Conservation (phyloP, 768 basidiomycete genomes). For the Astraeus odoratus region DNA sequence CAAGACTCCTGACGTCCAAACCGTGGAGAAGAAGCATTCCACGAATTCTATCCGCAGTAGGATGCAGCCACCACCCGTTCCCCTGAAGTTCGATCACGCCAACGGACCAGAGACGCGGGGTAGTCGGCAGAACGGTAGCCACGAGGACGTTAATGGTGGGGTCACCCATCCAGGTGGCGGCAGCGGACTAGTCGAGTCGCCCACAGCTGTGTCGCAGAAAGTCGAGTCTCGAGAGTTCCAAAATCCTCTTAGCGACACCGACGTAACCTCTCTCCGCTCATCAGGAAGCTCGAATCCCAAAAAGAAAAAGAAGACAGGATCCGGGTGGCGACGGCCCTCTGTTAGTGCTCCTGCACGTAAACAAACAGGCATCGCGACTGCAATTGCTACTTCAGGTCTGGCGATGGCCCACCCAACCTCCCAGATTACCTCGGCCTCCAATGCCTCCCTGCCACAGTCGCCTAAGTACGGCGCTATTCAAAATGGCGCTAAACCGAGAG, state of each 20-base stretch:
- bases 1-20: slow-evolving; percentile 3
- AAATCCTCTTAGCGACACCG: slow-evolving; percentile 13
- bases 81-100: slow-evolving; percentile 18
- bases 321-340: slow-evolving; percentile 11
- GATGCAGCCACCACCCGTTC: slow-evolving; percentile 25
- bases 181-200: slow-evolving; percentile 16
- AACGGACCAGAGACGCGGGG: slow-evolving; percentile 9
- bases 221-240: slow-evolving; percentile 15
- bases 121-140: slow-evolving; percentile 9
- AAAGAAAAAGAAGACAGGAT: slow-evolving; percentile 8
- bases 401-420: slow-evolving; percentile 57
- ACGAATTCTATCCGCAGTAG: slow-evolving; percentile 19
- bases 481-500: slow-evolving; percentile 11
- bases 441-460: slow-evolving; percentile 7
- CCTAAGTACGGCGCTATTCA: slow-evolving; percentile 15
- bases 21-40: slow-evolving; percentile 12
- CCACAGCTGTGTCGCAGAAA: slow-evolving; percentile 11
- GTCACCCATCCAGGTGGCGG: not conserved
- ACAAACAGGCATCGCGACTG: slow-evolving; percentile 57
- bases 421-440: slow-evolving; percentile 34
- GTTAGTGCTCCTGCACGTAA: slow-evolving; percentile 17
- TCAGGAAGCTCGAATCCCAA: slow-evolving; percentile 21
- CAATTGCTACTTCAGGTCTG: slow-evolving; percentile 58
- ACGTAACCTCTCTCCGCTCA: slow-evolving; percentile 21
- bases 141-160: slow-evolving; percentile 13